These are phyloP conservation scores for Tolypocladium cylindrosporum DNA, from an alignment of 2,329 filamentous ascomycete genomes.

Conservation along the genomic window DNA sequence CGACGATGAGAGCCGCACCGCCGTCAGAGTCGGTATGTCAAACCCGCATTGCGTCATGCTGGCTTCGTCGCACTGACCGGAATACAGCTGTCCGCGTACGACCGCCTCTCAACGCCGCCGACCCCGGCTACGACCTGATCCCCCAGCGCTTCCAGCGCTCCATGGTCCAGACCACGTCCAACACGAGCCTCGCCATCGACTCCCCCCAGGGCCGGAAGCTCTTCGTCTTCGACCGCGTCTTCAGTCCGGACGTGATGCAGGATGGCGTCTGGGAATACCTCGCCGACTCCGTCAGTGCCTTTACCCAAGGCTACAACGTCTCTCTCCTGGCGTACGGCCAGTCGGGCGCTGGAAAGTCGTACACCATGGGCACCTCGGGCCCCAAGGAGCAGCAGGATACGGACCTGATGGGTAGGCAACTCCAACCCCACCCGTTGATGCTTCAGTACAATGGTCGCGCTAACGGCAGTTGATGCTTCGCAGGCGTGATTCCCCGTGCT, in stretches of 20 bases:
- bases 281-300: slow-evolving; percentile 78
- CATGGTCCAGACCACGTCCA: slow-evolving; percentile 81
- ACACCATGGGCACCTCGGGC: slow-evolving; percentile 95
- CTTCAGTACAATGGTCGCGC: neutral
- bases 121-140: slow-evolving; percentile 90
- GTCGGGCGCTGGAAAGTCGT: slow-evolving; percentile 95
- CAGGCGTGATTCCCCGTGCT: slow-evolving; percentile 91
- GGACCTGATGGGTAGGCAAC: slow-evolving; percentile 61
- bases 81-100: slow-evolving; percentile 77
- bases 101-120: slow-evolving; percentile 69
- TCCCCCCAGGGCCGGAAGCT: slow-evolving; percentile 86
- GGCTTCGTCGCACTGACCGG: neutral
- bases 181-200: slow-evolving; percentile 80
- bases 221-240: slow-evolving; percentile 95
- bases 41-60: neutral
- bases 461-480: neutral
- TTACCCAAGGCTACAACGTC: slow-evolving; percentile 96
- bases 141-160: slow-evolving; percentile 90
- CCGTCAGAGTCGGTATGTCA: slow-evolving; percentile 85
- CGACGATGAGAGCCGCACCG: slow-evolving; percentile 82
- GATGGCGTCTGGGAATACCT: slow-evolving; percentile 93
- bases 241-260: slow-evolving; percentile 72
- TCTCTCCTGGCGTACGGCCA: slow-evolving; percentile 95
- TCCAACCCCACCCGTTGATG: neutral
- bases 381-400: slow-evolving; percentile 63